Conservation (phyloP, 2,329 filamentous ascomycete species). For the Fusarium dimerum region DNA sequence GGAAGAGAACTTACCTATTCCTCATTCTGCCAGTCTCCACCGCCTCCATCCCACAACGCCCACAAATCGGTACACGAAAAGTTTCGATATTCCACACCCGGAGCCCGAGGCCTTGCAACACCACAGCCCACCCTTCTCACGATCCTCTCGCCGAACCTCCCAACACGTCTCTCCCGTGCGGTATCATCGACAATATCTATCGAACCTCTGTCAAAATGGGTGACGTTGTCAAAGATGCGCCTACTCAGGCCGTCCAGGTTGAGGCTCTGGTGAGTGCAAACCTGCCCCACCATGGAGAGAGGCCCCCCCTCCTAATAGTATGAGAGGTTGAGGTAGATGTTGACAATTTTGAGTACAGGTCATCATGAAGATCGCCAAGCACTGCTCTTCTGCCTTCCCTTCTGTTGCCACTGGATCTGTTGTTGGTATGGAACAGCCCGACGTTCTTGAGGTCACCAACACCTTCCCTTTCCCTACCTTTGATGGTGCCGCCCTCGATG, state of each 20-base stretch:
- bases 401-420: constrained; percentile 86
- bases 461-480: constrained; percentile 88
- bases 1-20: constrained; percentile 10
- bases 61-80: constrained; percentile 46
- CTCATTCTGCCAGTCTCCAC: constrained; percentile 37
- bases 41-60: constrained; percentile 45
- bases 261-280: constrained; percentile 77
- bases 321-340: constrained; percentile 23
- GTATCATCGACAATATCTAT: constrained; percentile 23
- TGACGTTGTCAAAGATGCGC: constrained; percentile 63
- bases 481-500: constrained; percentile 68
- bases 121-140: constrained; percentile 25
- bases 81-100: constrained; percentile 43
- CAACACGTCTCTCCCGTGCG: constrained; percentile 19
- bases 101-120: constrained; percentile 30
- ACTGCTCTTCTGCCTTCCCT: constrained; percentile 85
- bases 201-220: constrained; percentile 51
- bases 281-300: constrained; percentile 37
- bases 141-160: constrained; percentile 28
- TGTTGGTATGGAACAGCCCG: constrained; percentile 87
- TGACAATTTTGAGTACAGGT: constrained; percentile 55
- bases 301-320: constrained; percentile 18
- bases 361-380: constrained; percentile 97
- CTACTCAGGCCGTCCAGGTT: constrained; percentile 86
- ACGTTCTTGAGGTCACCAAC: constrained; percentile 88